A percentile compares a stretch with the other conserved stretches of the same genome.
Evolutionary conservation across 768 basidiomycete genomes (phyloP).

Genomic region (Psilocybe cubensis): DNA sequence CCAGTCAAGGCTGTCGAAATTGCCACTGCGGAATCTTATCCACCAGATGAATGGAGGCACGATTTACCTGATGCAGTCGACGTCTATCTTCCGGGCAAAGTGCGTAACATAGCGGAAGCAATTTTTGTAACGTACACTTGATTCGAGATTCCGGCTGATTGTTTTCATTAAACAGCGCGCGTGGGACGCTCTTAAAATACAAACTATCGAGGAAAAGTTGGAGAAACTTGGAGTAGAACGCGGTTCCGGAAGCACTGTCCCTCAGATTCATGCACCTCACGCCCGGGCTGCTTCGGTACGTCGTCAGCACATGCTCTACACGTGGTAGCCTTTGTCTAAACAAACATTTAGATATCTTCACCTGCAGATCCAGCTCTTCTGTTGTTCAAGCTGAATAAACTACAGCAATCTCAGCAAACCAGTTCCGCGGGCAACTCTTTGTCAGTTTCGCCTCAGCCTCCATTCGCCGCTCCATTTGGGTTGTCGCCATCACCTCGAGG

Average conservation of each 20-base stretch:
- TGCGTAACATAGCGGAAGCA: conserved; percentile 25
- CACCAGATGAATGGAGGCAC: conserved; percentile 63
- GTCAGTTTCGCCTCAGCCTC: conserved; percentile 67
- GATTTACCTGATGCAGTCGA: conserved; percentile 71
- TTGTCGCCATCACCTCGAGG: conserved; percentile 53
- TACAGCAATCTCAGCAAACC: conserved; percentile 70
- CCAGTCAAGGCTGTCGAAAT: conserved; percentile 33
- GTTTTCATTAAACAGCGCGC: conserved; percentile 49
- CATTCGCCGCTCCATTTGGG: conserved; percentile 38
- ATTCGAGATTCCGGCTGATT: conserved; percentile 15
- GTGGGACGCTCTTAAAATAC: conserved; percentile 75
- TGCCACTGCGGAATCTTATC: conserved; percentile 58
- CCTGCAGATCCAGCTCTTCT: conserved; percentile 85
- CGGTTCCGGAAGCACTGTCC: conserved; percentile 54
- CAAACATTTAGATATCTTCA: conserved; percentile 72
- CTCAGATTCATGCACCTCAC: conserved; percentile 74
- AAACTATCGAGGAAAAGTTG: conserved; percentile 79
- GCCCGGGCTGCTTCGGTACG: conserved; percentile 83
- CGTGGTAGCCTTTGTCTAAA: conserved; percentile 22
- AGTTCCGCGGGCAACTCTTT: conserved; percentile 56
- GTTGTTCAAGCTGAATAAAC: conserved; percentile 81
- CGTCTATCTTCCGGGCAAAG: conserved; percentile 85
- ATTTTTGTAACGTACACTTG: not conserved
- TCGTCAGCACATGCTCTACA: conserved; percentile 39
- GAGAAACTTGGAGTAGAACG: conserved; percentile 81